Evolutionary conservation across 2,329 filamentous ascomycete species (phyloP).

Genomic region (Talaromyces sp.): DNA sequence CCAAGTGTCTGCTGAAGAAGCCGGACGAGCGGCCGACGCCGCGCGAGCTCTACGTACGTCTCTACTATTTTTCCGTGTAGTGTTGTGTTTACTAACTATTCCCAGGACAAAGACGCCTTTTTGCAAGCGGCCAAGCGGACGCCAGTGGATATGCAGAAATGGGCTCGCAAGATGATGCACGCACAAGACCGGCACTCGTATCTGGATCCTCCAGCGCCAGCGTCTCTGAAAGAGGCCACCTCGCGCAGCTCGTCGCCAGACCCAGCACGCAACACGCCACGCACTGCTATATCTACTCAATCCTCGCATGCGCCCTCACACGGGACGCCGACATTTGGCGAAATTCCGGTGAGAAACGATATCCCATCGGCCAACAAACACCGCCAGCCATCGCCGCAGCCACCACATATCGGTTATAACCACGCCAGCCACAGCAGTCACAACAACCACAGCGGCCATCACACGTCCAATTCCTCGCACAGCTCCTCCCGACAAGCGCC

Average conservation of each 20-base stretch:
- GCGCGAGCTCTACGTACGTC: constrained; percentile 79
- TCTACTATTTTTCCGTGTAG: background rate
- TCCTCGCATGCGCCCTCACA: constrained; percentile 11
- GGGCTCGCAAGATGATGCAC: constrained; percentile 92
- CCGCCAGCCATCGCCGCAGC: constrained; percentile 3
- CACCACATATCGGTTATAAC: background rate
- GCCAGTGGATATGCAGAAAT: constrained; percentile 85
- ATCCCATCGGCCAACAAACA: constrained; percentile 25
- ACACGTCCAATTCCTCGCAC: constrained; percentile 13
- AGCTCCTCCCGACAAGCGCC: constrained; percentile 20
- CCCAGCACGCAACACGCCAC: constrained; percentile 12
- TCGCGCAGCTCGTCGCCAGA: constrained; percentile 10
- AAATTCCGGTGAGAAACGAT: constrained; percentile 55
- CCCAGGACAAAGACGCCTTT: constrained; percentile 83
- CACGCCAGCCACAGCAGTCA: constrained; percentile 2
- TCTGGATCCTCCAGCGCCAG: constrained; percentile 73
- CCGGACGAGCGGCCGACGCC: constrained; percentile 86
- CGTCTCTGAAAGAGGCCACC: constrained; percentile 51
- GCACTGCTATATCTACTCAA: constrained; percentile 35
- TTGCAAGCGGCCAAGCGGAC: constrained; percentile 95
- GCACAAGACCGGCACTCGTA: constrained; percentile 94
- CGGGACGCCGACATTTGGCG: constrained; percentile 56
- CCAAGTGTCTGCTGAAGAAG: constrained; percentile 87
- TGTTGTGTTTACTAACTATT: background rate
- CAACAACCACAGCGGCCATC: constrained; percentile 3